Conservation (phyloP, 1,284 basidiomycete species). For the Megacollybia platyphylla region DNA sequence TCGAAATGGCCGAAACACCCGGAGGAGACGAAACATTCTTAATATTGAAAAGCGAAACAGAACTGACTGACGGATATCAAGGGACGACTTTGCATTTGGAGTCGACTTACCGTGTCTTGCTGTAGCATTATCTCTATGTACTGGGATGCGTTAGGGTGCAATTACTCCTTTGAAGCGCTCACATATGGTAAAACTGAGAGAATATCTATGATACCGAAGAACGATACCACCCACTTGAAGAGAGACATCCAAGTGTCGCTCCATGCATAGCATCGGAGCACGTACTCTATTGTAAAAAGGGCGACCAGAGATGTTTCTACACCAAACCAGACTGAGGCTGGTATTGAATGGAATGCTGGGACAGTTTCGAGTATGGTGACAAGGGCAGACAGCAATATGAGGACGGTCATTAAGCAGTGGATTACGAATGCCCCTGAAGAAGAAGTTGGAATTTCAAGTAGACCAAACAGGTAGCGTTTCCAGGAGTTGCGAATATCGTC, state of each 20-base stretch:
- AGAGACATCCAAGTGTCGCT: conserved; percentile 49
- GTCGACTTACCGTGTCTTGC: conserved; percentile 64
- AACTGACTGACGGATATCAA: conserved; percentile 38
- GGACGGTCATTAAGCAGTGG: conserved; percentile 46
- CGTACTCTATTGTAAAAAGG: conserved; percentile 74
- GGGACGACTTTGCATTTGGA: conserved; percentile 1
- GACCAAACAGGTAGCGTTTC: conserved; percentile 44
- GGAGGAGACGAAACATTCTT: conserved; percentile 69
- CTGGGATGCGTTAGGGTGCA: conserved; percentile 14
- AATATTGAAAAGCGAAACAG: conserved; percentile 83
- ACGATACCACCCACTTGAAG: conserved; percentile 58
- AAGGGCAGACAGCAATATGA: conserved; percentile 61
- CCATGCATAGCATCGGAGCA: conserved; percentile 52
- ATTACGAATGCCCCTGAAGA: conserved; percentile 54
- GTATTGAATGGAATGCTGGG: conserved; percentile 64
- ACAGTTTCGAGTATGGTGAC: conserved; percentile 81
- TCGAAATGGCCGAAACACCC: conserved; percentile 81
- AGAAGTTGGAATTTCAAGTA: conserved; percentile 60
- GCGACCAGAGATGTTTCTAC: conserved; percentile 68
- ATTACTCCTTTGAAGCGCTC: too few relatives aligned
- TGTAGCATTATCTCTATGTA: conserved; percentile 76
- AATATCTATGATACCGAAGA: conserved; percentile 77
- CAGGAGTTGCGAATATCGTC: conserved; percentile 34
- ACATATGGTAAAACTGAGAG: conserved; percentile 66
- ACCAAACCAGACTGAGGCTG: conserved; percentile 70